Conservation (phyloP, 2,329 filamentous ascomycete species). For the Trichoderma gracile region DNA sequence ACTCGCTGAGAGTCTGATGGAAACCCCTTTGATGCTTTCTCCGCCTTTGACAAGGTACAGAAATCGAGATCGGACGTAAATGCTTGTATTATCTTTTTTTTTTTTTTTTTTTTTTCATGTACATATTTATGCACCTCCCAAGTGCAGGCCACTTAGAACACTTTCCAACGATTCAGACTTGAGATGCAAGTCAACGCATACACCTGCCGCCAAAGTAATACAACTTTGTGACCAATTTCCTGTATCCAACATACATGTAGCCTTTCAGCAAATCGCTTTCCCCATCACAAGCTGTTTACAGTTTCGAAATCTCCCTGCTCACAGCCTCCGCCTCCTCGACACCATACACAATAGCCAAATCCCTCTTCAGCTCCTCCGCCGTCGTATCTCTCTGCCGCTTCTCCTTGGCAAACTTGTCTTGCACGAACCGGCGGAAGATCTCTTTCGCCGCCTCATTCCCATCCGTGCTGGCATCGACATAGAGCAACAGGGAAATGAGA, state of each 20-base stretch:
- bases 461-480: constrained; percentile 44
- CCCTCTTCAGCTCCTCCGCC: constrained; percentile 36
- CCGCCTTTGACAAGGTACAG: neutral
- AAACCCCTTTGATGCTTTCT: neutral
- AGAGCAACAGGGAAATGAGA: constrained; percentile 46
- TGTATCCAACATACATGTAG: no score
- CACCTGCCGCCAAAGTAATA: constrained; percentile 1
- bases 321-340: constrained; percentile 13
- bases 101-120: neutral
- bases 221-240: neutral
- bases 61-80: neutral
- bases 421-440: constrained; percentile 45
- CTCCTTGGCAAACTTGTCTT: constrained; percentile 31
- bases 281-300: constrained; percentile 3
- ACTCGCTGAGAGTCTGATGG: neutral
- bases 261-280: no score
- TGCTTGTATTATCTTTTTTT: neutral
- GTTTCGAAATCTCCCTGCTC: constrained; percentile 29
- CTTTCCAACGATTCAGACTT: neutral
- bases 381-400: constrained; percentile 29
- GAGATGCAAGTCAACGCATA: neutral
- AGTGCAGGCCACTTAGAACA: neutral
- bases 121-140: constrained; percentile 5
- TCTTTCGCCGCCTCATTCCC: constrained; percentile 41
- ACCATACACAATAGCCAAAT: constrained; percentile 43